phyloP scores from a whole-genome alignment of 1,139 yeast species.

The Dujonia santamariae region DNA sequence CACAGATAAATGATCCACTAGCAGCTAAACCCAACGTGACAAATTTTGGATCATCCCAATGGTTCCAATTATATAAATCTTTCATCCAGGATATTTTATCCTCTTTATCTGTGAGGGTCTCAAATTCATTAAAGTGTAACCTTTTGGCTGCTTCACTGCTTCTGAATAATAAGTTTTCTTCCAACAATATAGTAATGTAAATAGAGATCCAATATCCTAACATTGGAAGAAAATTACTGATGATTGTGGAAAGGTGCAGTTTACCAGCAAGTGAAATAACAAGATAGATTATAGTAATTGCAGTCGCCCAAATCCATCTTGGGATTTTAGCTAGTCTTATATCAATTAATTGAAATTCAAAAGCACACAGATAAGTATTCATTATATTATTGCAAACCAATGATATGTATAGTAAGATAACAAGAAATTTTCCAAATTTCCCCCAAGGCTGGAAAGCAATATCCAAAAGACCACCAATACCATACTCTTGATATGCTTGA shows the following conservation, averaged over 20 bases:
- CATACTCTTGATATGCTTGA: constrained; percentile 17
- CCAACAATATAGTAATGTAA: constrained; percentile 20
- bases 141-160: constrained; percentile 6
- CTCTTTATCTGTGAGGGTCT: not conserved
- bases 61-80: constrained; percentile 17
- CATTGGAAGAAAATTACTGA: constrained; percentile 26
- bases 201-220: constrained; percentile 29
- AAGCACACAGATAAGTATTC: constrained; percentile 26
- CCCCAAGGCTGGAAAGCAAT: constrained; percentile 25
- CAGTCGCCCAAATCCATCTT: constrained; percentile 24
- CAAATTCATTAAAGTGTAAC: constrained; percentile 17
- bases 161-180: constrained; percentile 23
- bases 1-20: constrained; percentile 19
- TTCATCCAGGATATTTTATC: constrained; percentile 3
- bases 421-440: constrained; percentile 28
- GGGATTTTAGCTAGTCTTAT: constrained; percentile 18
- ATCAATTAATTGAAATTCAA: constrained; percentile 23
- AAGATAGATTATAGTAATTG: constrained; percentile 19
- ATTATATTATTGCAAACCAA: constrained; percentile 37
- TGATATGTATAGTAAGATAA: constrained; percentile 30
- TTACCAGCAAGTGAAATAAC: constrained; percentile 21
- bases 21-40: constrained; percentile 28
- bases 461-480: constrained; percentile 24
- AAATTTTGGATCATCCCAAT: constrained; percentile 16
- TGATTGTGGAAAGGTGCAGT: constrained; percentile 20